Conservation (phyloP, 2,329 filamentous ascomycete species). For the Arthrobotrys sphaeroides region DNA sequence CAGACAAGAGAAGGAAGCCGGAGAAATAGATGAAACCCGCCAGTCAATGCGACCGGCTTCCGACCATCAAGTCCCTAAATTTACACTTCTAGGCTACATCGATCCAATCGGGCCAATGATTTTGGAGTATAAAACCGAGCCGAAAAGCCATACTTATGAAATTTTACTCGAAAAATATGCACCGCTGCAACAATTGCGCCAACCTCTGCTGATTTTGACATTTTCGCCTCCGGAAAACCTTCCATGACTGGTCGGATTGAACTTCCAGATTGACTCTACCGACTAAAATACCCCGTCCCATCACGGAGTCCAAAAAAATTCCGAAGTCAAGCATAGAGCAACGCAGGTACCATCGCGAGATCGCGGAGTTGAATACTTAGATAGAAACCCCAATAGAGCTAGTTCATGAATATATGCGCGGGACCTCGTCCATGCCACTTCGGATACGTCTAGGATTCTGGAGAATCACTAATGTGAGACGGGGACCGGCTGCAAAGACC, state of each 20-base stretch:
- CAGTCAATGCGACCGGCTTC: constrained; percentile 43
- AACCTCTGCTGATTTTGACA: constrained; percentile 42
- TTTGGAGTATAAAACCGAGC: constrained; percentile 42
- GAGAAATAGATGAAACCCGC: constrained; percentile 42
- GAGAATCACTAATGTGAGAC: too few relatives aligned
- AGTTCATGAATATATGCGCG: too few relatives aligned
- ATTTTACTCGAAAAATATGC: not conserved
- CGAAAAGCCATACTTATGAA: constrained; percentile 6
- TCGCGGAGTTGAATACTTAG: too few relatives aligned
- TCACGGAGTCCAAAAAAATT: not conserved
- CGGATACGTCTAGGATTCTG: too few relatives aligned
- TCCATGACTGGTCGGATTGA: not conserved
- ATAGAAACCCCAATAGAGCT: too few relatives aligned
- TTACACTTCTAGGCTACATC: constrained; percentile 33
- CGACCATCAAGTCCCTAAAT: constrained; percentile 17
- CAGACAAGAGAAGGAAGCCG: constrained; percentile 40
- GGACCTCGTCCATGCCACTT: too few relatives aligned
- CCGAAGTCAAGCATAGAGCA: not conserved
- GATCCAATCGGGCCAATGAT: constrained; percentile 22
- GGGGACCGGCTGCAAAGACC: too few relatives aligned
- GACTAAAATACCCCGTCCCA: not conserved
- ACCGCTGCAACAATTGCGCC: constrained; percentile 22
- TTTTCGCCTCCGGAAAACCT: not conserved
- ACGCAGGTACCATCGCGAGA: constrained; percentile 14
- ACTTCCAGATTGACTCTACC: not conserved